Base-by-base conservation (phyloP, 2,329 filamentous ascomycete species). In the Cryphonectria japonica region DNA sequence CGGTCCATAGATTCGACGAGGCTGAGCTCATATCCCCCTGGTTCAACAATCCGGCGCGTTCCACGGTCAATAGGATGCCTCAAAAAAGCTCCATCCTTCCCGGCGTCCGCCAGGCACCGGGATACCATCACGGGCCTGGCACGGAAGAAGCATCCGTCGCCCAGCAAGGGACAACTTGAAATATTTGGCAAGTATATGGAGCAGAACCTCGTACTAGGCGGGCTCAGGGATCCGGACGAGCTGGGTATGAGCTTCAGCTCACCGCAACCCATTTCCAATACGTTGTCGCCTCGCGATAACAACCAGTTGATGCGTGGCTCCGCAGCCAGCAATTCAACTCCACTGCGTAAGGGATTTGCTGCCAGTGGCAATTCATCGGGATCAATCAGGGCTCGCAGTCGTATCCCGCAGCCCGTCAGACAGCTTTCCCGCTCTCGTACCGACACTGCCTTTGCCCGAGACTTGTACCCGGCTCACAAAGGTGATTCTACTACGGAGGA, bases 81-180 rank as follows among this genome's bases (percentile, higher is more conserved):
- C 22, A 29, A 67, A 74, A 76, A 57, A 11, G 62, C 34, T 4
- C 61, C 69, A 0, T 29, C 60, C 6, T n/a, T 73, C 26, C 50
- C 66, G 13, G 29, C 63, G 46, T 63, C 67, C 11, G 50, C 54
- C 16, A 61, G 54, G 16, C 46, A 59, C 29, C 66, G 66, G 3
- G 57, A 37, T 19, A 66, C 37, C 22, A 39, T 19, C 3, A 63
- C 52, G 16, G 32, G 39, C 3, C 26, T 69, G 16, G 59, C 69
- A 22, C 52, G 61, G 22, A 85, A 85, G 77, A 85, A 84, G 69
- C 83, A 85, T 54, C 83, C 83, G 7, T 84, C 83, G 2, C 83
- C 83, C 2, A 83, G 80, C 76, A 84, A 84, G 70, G 76, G 78
- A 41, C 79, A 79, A 13, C 75, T 85, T 32, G 79, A 83, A 65